Evolutionary conservation across 345 rosid genomes (phyloP).

Genomic region (Populus deltoides): DNA sequence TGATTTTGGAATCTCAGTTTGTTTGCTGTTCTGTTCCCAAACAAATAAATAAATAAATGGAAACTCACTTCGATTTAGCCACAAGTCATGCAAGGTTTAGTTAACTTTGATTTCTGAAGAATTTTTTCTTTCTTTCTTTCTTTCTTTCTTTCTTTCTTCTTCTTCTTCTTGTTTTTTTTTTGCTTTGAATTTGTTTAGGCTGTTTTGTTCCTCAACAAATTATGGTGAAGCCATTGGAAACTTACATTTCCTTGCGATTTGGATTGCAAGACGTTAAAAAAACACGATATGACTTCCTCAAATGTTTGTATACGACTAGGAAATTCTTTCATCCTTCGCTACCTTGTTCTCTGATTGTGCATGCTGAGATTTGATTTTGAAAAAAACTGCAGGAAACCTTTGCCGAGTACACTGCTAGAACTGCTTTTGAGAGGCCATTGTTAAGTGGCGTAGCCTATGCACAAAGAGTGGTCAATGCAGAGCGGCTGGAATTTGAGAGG

Average conservation of each 20-base stretch:
- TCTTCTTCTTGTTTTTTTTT: not conserved
- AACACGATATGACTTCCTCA: not conserved
- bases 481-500: conserved; percentile 79
- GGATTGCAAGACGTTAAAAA: not conserved
- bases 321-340: not conserved
- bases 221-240: not conserved
- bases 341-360: not conserved
- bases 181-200: not conserved
- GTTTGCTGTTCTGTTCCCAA: not conserved
- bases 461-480: conserved; percentile 56
- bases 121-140: not conserved
- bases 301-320: not conserved
- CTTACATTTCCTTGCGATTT: not conserved
- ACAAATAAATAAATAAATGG: not conserved
- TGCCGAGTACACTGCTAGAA: conserved; percentile 94
- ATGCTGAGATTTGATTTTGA: not conserved
- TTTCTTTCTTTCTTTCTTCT: not conserved
- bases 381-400: conserved; percentile 70
- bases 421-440: conserved; percentile 93
- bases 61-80: not conserved
- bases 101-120: not conserved
- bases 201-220: not conserved
- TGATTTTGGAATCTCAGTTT: conserved; percentile 4
- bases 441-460: conserved; percentile 95
- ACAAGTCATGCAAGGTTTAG: not conserved